Conservation (phyloP, 768 basidiomycete species). For the Saitozyma sp. region DNA sequence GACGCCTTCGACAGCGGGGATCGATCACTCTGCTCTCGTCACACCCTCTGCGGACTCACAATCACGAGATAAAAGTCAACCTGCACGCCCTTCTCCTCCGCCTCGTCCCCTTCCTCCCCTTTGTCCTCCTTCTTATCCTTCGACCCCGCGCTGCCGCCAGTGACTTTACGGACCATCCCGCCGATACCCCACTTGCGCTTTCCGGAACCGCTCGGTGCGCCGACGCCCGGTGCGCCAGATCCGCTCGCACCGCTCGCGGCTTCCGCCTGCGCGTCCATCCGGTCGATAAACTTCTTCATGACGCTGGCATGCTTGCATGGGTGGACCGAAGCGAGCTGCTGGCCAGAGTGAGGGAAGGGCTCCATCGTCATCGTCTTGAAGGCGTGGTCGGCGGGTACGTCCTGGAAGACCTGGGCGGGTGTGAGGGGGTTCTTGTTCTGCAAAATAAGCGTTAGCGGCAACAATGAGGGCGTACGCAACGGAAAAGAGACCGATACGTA, state of each 20-base stretch:
- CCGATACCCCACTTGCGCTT: slow-evolving; percentile 69
- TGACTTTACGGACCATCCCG: slow-evolving; percentile 67
- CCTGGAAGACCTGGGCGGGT: slow-evolving; percentile 90
- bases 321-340: slow-evolving; percentile 84
- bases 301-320: slow-evolving; percentile 98
- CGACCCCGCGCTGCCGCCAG: slow-evolving; percentile 57
- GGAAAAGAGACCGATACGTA: too few species aligned
- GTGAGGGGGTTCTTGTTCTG: slow-evolving; percentile 75
- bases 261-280: slow-evolving; percentile 75
- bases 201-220: slow-evolving; percentile 9
- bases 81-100: slow-evolving; percentile 77
- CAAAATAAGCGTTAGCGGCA: not conserved
- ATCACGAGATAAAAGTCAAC: slow-evolving; percentile 97
- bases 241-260: slow-evolving; percentile 42
- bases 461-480: not conserved
- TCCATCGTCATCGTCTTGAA: slow-evolving; percentile 99
- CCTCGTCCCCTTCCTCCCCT: slow-evolving; percentile 54
- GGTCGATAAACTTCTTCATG: slow-evolving; percentile 99
- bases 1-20: too few species aligned
- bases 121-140: slow-evolving; percentile 49
- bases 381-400: slow-evolving; percentile 94
- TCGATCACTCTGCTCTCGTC: not conserved
- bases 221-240: slow-evolving; percentile 42
- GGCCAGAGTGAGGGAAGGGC: slow-evolving; percentile 87
- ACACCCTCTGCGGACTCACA: slow-evolving; percentile 32